Evolutionary conservation across 176 grass and related monocot species (phyloP).

Genomic region (Rhynchospora breviuscula): DNA sequence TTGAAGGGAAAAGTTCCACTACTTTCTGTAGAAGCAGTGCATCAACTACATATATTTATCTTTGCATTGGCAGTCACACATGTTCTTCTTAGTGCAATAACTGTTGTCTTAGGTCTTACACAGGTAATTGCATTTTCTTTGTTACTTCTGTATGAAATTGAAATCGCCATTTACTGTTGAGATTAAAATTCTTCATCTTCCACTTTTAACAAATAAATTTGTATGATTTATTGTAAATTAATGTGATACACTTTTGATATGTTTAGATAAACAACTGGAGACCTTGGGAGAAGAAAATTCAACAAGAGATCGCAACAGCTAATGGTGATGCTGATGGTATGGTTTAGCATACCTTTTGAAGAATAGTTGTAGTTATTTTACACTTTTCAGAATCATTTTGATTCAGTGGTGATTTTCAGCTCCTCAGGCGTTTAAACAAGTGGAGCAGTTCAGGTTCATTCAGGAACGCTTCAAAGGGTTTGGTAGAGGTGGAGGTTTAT

Average conservation of each 20-base stretch:
- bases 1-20: conserved; percentile 39
- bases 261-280: conserved; percentile 33
- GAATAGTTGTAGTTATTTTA: neutral
- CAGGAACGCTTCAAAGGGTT: conserved; percentile 32
- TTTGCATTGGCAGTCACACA: conserved; percentile 45
- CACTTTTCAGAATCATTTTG: neutral
- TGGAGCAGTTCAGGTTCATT: conserved; percentile 35
- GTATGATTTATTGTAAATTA: neutral
- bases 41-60: conserved; percentile 43
- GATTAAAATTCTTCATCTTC: neutral
- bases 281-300: conserved; percentile 34
- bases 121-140: conserved; percentile 24
- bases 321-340: conserved; percentile 1
- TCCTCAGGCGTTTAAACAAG: neutral
- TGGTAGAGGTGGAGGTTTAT: conserved; percentile 31
- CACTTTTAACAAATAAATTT: neutral
- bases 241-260: neutral
- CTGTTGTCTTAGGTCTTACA: conserved; percentile 25
- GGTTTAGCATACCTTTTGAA: neutral
- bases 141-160: neutral
- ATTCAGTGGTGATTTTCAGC: conserved; percentile 12
- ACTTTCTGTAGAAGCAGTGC: conserved; percentile 30
- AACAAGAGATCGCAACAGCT: neutral
- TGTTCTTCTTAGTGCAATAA: conserved; percentile 33
- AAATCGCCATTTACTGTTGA: neutral